phyloP scores from a whole-genome alignment of 768 basidiomycete species.

The Kondoa subrosea region DNA sequence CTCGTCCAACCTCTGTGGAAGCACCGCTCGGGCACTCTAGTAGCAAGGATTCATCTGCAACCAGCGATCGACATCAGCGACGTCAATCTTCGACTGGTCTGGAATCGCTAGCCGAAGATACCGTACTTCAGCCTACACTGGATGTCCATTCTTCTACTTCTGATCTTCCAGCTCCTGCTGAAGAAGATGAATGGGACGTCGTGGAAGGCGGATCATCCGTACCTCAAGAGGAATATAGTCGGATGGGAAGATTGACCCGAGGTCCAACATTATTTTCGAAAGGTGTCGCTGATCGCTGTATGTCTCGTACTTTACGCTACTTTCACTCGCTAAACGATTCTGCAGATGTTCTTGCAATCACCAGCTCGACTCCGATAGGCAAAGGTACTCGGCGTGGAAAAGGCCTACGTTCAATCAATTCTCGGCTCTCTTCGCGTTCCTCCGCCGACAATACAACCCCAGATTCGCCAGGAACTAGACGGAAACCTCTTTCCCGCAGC shows the following conservation, averaged over 20 bases:
- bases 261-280: not conserved
- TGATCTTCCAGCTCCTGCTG: not conserved
- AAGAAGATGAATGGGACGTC: constrained; percentile 5
- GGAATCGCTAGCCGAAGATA: not conserved
- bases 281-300: not conserved
- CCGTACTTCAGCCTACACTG: not conserved
- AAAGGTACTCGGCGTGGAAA: not conserved
- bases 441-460: not conserved
- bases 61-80: not conserved
- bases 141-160: not conserved
- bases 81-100: not conserved
- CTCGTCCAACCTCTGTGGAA: not conserved
- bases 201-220: constrained; percentile 1
- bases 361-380: not conserved
- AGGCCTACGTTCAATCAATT: not conserved
- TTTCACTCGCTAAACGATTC: not conserved
- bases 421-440: not conserved
- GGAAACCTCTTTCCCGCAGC: not conserved
- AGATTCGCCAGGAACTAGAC: not conserved
- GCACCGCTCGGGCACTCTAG: not conserved
- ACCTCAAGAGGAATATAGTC: not conserved
- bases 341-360: constrained; percentile 2
- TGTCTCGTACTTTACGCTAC: not conserved
- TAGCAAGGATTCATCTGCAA: not conserved
- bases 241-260: not conserved